Evolutionary conservation across 2,329 filamentous ascomycete species (phyloP).

Genomic region (Pestalotiopsis sp.): DNA sequence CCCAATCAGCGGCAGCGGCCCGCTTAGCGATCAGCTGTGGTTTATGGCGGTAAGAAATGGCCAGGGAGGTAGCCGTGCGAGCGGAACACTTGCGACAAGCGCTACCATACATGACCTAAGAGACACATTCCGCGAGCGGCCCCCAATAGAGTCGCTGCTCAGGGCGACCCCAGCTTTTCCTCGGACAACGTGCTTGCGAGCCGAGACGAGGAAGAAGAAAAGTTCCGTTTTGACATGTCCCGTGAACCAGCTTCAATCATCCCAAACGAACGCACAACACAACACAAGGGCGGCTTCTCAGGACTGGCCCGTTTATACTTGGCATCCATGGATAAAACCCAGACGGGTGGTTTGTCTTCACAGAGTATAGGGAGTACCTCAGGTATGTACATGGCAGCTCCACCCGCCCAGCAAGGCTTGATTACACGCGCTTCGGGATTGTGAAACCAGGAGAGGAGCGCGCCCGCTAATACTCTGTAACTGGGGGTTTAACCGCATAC

Average conservation of each 20-base stretch:
- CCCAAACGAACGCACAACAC: neutral
- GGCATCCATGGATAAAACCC: neutral
- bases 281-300: neutral
- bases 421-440: slow-evolving; percentile 5
- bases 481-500: neutral
- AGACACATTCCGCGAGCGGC: slow-evolving; percentile 16
- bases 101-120: neutral
- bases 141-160: slow-evolving; percentile 16
- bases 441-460: neutral
- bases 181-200: too few species aligned
- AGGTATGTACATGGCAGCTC: neutral
- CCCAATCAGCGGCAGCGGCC: slow-evolving; percentile 25
- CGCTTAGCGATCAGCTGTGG: slow-evolving; percentile 25
- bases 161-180: slow-evolving; percentile 15
- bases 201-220: neutral
- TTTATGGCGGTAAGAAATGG: slow-evolving; percentile 10
- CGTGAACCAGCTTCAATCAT: neutral
- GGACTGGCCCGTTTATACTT: slow-evolving; percentile 1
- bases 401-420: slow-evolving; percentile 5
- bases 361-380: too few species aligned
- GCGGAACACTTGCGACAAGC: slow-evolving; percentile 23
- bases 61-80: slow-evolving; percentile 25
- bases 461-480: neutral
- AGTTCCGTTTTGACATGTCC: neutral
- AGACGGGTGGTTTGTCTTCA: neutral